These are phyloP conservation scores for Psilocybe subaeruginosa DNA, from an alignment of 768 basidiomycete genomes.

Conservation along the genomic window DNA sequence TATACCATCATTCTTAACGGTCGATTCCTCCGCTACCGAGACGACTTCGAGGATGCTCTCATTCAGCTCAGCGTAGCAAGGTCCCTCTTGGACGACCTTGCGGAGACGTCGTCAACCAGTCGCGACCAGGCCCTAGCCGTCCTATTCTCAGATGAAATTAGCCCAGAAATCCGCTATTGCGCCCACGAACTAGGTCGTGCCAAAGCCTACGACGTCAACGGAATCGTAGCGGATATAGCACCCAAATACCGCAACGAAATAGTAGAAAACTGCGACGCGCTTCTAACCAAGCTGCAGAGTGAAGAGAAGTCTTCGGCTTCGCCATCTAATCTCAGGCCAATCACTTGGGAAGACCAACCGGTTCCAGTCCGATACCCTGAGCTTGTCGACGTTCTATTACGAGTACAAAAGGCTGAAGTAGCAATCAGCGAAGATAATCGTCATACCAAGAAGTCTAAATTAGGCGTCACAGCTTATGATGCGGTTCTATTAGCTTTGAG, in stretches of 20 bases:
- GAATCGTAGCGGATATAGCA: conserved; percentile 68
- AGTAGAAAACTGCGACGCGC: conserved; percentile 61
- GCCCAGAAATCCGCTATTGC: conserved; percentile 90
- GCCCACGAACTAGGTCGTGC: conserved; percentile 84
- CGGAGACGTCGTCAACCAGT: conserved; percentile 65
- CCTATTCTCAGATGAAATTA: conserved; percentile 83
- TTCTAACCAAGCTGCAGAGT: conserved; percentile 53
- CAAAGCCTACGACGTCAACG: conserved; percentile 82
- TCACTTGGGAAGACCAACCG: conserved; percentile 81
- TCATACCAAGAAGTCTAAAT: conserved; percentile 55
- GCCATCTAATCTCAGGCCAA: conserved; percentile 57
- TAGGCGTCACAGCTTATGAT: conserved; percentile 86
- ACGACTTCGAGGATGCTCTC: conserved; percentile 76
- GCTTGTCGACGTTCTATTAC: conserved; percentile 83
- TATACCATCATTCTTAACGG: conserved; percentile 85
- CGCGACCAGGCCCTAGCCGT: conserved; percentile 87
- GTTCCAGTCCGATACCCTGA: conserved; percentile 91
- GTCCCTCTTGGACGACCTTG: conserved; percentile 69
- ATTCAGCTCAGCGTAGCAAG: conserved; percentile 81
- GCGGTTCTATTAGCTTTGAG: conserved; percentile 81
- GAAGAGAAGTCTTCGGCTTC: conserved; percentile 42
- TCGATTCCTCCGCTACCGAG: conserved; percentile 77
- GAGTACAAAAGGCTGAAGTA: conserved; percentile 77
- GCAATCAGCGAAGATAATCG: conserved; percentile 49
- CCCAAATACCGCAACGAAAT: conserved; percentile 58